These are phyloP conservation scores for Porphyridium purpureum DNA, from an alignment of 23 red algal genomes.

Conservation along the genomic window DNA sequence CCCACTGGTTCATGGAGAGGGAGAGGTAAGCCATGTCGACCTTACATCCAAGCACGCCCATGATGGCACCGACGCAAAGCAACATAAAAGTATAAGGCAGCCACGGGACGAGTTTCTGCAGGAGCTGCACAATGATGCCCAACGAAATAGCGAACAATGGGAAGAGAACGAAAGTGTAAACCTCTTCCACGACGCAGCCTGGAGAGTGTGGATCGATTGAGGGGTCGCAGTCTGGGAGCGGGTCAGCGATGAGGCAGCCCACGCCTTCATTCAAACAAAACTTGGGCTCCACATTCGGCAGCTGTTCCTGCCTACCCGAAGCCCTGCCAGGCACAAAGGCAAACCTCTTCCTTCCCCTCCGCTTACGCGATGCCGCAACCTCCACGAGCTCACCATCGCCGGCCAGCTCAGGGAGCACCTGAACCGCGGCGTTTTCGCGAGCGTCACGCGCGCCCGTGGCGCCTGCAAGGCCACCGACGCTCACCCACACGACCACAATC, in stretches of 20 bases:
- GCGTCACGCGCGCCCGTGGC: background rate
- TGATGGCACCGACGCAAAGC: constrained; percentile 44
- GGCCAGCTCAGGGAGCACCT: background rate
- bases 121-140: constrained; percentile 12
- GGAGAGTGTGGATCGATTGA: too few relatives aligned
- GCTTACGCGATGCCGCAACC: background rate
- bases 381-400: background rate
- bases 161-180: constrained; percentile 59
- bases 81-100: constrained; percentile 73
- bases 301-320: too few relatives aligned
- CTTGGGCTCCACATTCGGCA: too few relatives aligned
- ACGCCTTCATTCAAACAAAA: too few relatives aligned
- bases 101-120: constrained; percentile 13
- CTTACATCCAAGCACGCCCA: constrained; percentile 58
- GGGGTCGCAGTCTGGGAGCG: too few relatives aligned
- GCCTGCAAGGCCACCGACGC: background rate
- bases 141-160: constrained; percentile 39
- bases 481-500: background rate
- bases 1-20: constrained; percentile 56
- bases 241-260: too few relatives aligned
- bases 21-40: constrained; percentile 49
- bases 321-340: constrained; percentile 1
- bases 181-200: constrained; percentile 4
- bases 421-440: background rate
- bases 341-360: background rate